A percentile compares a stretch with the other conserved stretches of the same genome.
These are phyloP conservation scores for Podaxis pistillaris DNA, from an alignment of 768 basidiomycete species.

Conservation along the genomic window DNA sequence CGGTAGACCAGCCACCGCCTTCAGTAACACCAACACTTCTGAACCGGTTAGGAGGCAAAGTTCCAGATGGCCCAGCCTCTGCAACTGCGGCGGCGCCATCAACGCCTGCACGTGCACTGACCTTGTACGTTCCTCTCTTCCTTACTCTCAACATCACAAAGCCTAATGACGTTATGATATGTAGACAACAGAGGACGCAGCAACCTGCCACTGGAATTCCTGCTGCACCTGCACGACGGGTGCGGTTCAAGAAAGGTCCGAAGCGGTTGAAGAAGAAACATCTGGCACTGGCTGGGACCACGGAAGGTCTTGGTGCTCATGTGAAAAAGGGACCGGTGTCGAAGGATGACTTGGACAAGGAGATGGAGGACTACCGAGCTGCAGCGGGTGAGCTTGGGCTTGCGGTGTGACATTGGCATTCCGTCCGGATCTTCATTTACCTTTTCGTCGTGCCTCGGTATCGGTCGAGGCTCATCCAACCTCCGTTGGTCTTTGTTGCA, in stretches of 20 bases:
- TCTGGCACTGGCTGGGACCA: background rate
- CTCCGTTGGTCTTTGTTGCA: background rate
- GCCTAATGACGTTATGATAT: background rate
- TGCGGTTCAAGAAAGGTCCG: constrained; percentile 69
- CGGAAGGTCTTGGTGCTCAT: background rate
- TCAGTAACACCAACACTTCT: constrained; percentile 2
- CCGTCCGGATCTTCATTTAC: background rate
- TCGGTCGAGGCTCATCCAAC: background rate
- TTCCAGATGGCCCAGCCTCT: constrained; percentile 6
- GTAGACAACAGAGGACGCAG: constrained; percentile 13
- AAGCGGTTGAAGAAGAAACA: constrained; percentile 62
- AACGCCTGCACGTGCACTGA: constrained; percentile 3
- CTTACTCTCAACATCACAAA: background rate
- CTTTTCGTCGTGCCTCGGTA: background rate
- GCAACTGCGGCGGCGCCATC: background rate
- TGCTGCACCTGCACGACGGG: constrained; percentile 33
- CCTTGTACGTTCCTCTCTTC: constrained; percentile 6
- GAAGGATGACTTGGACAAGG: constrained; percentile 63
- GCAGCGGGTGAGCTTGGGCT: constrained; percentile 22
- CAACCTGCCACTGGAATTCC: constrained; percentile 18
- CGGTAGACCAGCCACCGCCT: constrained; percentile 18
- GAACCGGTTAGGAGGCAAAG: constrained; percentile 15
- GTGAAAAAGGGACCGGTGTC: constrained; percentile 28
- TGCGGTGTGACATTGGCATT: constrained; percentile 4
- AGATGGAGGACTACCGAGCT: constrained; percentile 80